phyloP scores from a whole-genome alignment of 306 rosid genomes.

The Casuarina equisetifolia region DNA sequence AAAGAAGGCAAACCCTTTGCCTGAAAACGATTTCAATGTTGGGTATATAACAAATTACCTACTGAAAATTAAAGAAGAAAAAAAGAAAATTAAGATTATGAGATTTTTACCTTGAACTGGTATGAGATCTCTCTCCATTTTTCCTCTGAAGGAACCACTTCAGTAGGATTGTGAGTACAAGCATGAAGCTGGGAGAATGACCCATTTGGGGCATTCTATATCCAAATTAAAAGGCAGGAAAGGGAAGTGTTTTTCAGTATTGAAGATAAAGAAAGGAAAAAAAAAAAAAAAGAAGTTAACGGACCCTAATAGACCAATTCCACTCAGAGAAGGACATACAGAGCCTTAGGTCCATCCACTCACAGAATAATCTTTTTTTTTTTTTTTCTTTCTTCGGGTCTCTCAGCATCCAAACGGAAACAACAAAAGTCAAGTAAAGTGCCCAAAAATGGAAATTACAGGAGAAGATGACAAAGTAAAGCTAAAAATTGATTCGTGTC shows the following conservation, averaged over 20 bases:
- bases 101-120: constrained; percentile 59
- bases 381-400: background rate
- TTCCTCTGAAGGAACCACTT: constrained; percentile 91
- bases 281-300: background rate
- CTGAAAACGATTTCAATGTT: constrained; percentile 45
- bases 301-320: too few species aligned
- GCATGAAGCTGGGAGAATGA: constrained; percentile 96
- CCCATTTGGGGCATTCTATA: constrained; percentile 89
- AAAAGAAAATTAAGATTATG: constrained; percentile 7
- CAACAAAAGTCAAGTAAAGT: too few species aligned
- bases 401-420: background rate
- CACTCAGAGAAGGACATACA: too few species aligned
- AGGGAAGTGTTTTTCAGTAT: constrained; percentile 22
- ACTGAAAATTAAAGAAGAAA: constrained; percentile 8
- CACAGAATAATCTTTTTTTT: background rate
- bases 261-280: constrained; percentile 7
- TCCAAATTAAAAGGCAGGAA: constrained; percentile 16
- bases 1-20: constrained; percentile 84
- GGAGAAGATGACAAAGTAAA: background rate
- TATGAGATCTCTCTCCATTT: constrained; percentile 92
- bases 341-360: too few species aligned
- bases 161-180: constrained; percentile 98
- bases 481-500: background rate
- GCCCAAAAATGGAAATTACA: background rate
- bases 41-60: constrained; percentile 4